These are phyloP conservation scores for Leptoxyphium fumago DNA, from an alignment of 2,329 filamentous ascomycete species.

Conservation along the genomic window DNA sequence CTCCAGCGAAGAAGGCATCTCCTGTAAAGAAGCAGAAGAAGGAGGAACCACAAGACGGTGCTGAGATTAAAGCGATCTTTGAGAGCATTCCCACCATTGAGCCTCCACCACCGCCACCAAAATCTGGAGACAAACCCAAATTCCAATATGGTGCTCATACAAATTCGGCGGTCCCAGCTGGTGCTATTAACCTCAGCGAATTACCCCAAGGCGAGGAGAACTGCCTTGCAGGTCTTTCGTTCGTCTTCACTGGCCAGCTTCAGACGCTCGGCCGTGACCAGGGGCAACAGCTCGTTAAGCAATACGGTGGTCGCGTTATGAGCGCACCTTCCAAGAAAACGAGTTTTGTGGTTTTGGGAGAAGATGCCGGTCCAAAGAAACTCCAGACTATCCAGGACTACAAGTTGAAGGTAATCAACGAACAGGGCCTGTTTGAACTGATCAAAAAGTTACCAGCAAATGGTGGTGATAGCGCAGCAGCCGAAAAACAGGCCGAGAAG, in stretches of 20 bases:
- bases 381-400: conserved; percentile 68
- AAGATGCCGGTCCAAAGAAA: conserved; percentile 87
- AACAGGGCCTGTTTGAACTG: conserved; percentile 78
- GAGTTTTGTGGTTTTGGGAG: conserved; percentile 79
- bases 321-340: conserved; percentile 80
- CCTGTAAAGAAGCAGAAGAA: conserved; percentile 49
- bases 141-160: conserved; percentile 56
- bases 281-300: conserved; percentile 72
- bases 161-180: conserved; percentile 42
- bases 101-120: conserved; percentile 68
- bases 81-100: conserved; percentile 73
- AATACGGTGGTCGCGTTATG: conserved; percentile 85
- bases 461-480: conserved; percentile 77
- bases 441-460: conserved; percentile 69
- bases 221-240: conserved; percentile 75
- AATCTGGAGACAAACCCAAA: conserved; percentile 40
- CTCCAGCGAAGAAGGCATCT: conserved; percentile 30
- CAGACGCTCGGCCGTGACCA: conserved; percentile 71
- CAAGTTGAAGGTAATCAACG: conserved; percentile 82
- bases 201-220: conserved; percentile 75
- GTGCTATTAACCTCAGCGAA: conserved; percentile 49
- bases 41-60: conserved; percentile 49
- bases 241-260: conserved; percentile 89
- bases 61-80: conserved; percentile 67
- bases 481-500: conserved; percentile 72